Evolutionary conservation across 768 basidiomycete species (phyloP), one percentile per base, ranked within the genome.

Genomic region (Phanerodontia chrysosporium): DNA sequence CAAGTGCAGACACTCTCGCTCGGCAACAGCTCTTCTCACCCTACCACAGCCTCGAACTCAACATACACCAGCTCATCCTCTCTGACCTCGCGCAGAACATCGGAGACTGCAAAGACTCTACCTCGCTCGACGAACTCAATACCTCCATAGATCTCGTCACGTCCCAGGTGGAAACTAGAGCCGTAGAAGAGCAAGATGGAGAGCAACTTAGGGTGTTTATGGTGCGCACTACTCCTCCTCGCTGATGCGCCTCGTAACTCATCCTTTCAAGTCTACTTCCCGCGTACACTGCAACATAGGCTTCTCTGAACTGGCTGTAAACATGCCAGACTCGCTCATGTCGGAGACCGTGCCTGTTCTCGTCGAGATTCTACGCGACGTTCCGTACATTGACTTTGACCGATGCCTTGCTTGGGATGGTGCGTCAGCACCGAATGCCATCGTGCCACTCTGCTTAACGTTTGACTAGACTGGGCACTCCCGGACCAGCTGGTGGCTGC

Each of bases 401-500:
- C 79, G 75, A 60, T 87, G 83, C 62, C 74, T 95, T 4, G 86
- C 85, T 4, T 95, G 92, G 92, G 80, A 85, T 65, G 89, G 92
- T 92, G 66, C 55, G 75, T 44, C 60, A 16, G 27, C 46, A 24
- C 14, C 10, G 46, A 6, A 24, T 25, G 24, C 6, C 49, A 18
- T 14, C 29, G 7, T 51, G 14, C 28, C 49, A 32, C 18, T 2
- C 2, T 27, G 6, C 6, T 10, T 49, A 28, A 27, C 48, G 16
- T 10, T n/a, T 1, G 16, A 6, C 27, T 59, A 94, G 92, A 91
- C 63, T 94, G 92, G 92, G 82, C 92, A 2, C 78, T 92, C 30
- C 87, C 93, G 36, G 90, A 95, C 71, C 89, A 93, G 66, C 80
- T 95, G 42, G 86, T 90, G 1, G 90, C 80, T 67, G 85, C 89